These are phyloP conservation scores for Cephaloascus albidus DNA, from an alignment of 805 yeast species.

Conservation along the genomic window DNA sequence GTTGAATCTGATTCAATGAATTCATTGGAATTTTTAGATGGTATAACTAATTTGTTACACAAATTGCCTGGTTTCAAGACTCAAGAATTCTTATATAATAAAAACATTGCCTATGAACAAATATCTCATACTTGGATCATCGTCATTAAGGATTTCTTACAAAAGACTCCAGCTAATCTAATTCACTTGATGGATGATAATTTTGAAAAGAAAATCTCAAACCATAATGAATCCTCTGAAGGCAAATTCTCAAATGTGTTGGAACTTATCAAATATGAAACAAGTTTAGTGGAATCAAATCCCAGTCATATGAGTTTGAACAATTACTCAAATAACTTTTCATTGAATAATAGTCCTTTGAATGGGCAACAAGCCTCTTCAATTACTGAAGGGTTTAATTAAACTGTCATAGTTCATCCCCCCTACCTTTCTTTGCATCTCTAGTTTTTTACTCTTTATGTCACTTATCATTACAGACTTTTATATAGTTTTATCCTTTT, in stretches of 20 bases:
- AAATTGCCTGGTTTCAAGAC: conserved; percentile 59
- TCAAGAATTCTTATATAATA: conserved; percentile 41
- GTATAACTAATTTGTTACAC: conserved; percentile 48
- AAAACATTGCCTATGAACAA: conserved; percentile 49
- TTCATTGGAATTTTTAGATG: conserved; percentile 54
- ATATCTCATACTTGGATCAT: conserved; percentile 49
- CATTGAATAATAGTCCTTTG: neutral
- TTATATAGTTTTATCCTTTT: too few relatives aligned
- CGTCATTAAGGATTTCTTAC: conserved; percentile 23
- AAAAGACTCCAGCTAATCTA: conserved; percentile 18
- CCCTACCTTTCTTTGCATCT: too few relatives aligned
- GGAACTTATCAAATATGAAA: conserved; percentile 31
- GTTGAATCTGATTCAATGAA: conserved; percentile 42
- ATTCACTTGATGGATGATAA: conserved; percentile 23
- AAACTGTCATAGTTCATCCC: too few relatives aligned
- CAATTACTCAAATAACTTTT: neutral
- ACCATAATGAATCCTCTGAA: conserved; percentile 32
- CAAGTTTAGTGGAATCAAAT: conserved; percentile 7
- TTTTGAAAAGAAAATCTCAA: conserved; percentile 29
- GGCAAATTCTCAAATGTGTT: conserved; percentile 34
- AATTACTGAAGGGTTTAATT: neutral
- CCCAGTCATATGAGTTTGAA: neutral
- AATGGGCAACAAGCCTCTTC: neutral
- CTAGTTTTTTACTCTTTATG: too few relatives aligned
- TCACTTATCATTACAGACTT: too few relatives aligned